phyloP scores from a whole-genome alignment of 2,329 filamentous ascomycete genomes.

The Sporothrix brunneoviolacea region DNA sequence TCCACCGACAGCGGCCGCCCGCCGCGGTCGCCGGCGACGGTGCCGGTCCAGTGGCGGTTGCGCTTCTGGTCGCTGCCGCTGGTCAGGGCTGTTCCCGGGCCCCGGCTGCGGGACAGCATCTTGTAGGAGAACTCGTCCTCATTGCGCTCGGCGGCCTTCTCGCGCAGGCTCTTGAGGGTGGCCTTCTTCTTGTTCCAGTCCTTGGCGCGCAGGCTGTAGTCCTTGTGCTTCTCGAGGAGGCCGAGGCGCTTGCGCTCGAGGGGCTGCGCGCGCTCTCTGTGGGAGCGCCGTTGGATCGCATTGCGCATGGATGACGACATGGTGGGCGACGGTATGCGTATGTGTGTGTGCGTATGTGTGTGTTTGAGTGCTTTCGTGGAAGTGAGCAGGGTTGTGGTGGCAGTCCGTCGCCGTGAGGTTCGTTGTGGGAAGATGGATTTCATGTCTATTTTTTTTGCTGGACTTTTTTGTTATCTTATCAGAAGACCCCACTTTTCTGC shows the following conservation, averaged over 20 bases:
- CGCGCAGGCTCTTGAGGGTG: constrained; percentile 50
- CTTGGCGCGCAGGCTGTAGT: constrained; percentile 44
- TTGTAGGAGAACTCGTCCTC: constrained; percentile 69
- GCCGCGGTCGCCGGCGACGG: constrained; percentile 50
- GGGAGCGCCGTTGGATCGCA: constrained; percentile 44
- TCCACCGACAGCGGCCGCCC: constrained; percentile 50
- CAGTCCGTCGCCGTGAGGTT: no score
- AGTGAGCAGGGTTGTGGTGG: neutral
- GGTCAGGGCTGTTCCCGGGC: constrained; percentile 43
- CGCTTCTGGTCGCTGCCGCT: constrained; percentile 29
- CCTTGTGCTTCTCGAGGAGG: constrained; percentile 89
- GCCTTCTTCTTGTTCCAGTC: constrained; percentile 62
- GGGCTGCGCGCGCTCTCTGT: constrained; percentile 85
- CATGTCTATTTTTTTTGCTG: no score
- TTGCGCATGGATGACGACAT: constrained; percentile 22
- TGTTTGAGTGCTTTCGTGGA: neutral
- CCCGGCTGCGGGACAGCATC: constrained; percentile 54
- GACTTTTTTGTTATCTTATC: no score
- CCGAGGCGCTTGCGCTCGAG: constrained; percentile 78
- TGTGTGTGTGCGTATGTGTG: neutral
- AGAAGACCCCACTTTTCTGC: no score
- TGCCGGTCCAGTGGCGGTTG: constrained; percentile 45
- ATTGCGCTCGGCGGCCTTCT: constrained; percentile 59
- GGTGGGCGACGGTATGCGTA: constrained; percentile 10
- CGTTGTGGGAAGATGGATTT: no score